These are phyloP conservation scores for Globisporangium yorkense DNA, from an alignment of 352 stramenopile genomes.

Conservation along the genomic window DNA sequence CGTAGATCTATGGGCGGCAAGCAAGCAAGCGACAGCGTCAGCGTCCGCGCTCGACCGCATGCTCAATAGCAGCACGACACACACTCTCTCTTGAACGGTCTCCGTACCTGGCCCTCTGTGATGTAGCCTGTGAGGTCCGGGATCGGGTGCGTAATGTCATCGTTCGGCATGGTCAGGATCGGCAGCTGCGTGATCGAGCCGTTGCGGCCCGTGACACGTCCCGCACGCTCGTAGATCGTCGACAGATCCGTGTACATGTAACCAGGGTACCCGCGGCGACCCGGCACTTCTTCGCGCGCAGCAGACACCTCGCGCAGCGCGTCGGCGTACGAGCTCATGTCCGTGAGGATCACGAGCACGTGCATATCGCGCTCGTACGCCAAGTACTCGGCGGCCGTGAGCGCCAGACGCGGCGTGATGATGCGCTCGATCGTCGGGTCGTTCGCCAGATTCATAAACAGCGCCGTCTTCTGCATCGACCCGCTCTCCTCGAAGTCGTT, in stretches of 20 bases:
- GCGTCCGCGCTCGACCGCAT: too few relatives aligned
- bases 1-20: conserved; percentile 87
- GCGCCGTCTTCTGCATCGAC: conserved; percentile 97
- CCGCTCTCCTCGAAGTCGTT: conserved; percentile 97
- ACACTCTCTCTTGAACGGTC: too few relatives aligned
- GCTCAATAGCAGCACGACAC: too few relatives aligned
- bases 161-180: conserved; percentile 99
- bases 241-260: conserved; percentile 99
- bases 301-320: conserved; percentile 96
- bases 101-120: conserved; percentile 94
- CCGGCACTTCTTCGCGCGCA: conserved; percentile 94
- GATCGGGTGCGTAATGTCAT: conserved; percentile 99
- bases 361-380: conserved; percentile 99
- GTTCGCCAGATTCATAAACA: conserved; percentile 99
- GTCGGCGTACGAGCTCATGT: conserved; percentile 99
- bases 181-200: conserved; percentile 99
- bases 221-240: conserved; percentile 98
- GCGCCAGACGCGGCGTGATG: conserved; percentile 97
- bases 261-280: conserved; percentile 97
- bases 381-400: conserved; percentile 99
- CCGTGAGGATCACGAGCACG: conserved; percentile 98
- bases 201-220: conserved; percentile 96
- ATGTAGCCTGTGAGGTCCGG: conserved; percentile 99
- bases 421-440: conserved; percentile 99
- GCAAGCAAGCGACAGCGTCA: background rate